Evolutionary conservation across 805 yeast species (phyloP).

Genomic region (Candida awuae): DNA sequence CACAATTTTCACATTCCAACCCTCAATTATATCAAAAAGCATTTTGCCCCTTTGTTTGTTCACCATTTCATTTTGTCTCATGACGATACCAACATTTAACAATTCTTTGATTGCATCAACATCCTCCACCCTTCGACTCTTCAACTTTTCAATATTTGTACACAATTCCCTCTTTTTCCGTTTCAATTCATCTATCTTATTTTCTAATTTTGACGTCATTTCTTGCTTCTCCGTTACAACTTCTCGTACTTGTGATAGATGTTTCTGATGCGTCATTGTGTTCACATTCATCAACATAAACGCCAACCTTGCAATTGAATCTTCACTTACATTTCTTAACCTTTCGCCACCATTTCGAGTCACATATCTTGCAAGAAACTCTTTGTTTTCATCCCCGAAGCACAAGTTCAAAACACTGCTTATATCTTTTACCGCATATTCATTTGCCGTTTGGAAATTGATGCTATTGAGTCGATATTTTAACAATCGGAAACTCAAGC

Average conservation of each 20-base stretch:
- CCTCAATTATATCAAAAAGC: background rate
- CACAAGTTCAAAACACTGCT: constrained; percentile 20
- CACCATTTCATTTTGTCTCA: background rate
- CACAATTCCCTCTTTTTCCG: background rate
- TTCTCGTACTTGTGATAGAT: background rate
- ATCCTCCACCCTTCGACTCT: too few relatives aligned
- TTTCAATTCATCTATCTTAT: constrained; percentile 10
- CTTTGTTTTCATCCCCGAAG: constrained; percentile 19
- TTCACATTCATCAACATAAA: constrained; percentile 27
- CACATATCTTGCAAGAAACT: constrained; percentile 15
- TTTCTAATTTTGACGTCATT: constrained; percentile 12
- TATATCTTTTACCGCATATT: constrained; percentile 16
- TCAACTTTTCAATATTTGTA: background rate
- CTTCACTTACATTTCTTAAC: constrained; percentile 12
- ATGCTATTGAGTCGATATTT: constrained; percentile 19
- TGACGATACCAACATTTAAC: too few relatives aligned
- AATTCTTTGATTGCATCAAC: too few relatives aligned
- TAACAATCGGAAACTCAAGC: constrained; percentile 22
- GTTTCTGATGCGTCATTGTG: background rate
- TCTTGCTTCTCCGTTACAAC: constrained; percentile 1
- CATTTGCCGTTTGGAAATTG: constrained; percentile 16
- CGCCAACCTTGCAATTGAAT: constrained; percentile 24
- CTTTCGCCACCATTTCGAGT: background rate
- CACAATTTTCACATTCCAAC: constrained; percentile 3
- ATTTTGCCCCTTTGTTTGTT: background rate